Percentiles rank a stretch among this genome's conserved stretches.
Evolutionary conservation across 345 rosid species (phyloP).

Genomic region (Pistacia vera): DNA sequence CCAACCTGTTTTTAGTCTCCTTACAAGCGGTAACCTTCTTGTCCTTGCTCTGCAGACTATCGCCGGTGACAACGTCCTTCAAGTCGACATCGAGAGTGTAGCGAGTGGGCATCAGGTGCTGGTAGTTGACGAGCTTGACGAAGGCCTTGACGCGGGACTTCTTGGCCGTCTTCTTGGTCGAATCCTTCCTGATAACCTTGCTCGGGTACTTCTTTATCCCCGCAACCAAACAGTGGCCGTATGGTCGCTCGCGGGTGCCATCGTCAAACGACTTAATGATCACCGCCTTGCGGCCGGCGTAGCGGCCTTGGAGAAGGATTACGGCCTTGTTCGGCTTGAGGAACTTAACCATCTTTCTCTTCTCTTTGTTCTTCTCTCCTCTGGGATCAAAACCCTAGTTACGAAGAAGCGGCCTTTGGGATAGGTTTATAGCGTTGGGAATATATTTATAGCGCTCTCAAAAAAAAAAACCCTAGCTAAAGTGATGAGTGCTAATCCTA

Average conservation of each 20-base stretch:
- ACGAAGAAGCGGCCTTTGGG: neutral
- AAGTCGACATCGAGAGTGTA: slow-evolving; percentile 65
- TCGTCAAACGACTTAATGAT: slow-evolving; percentile 50
- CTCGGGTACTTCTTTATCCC: slow-evolving; percentile 58
- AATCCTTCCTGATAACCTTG: slow-evolving; percentile 58
- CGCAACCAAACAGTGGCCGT: slow-evolving; percentile 63
- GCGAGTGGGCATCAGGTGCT: slow-evolving; percentile 65
- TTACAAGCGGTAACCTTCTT: slow-evolving; percentile 52
- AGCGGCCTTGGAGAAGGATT: slow-evolving; percentile 60
- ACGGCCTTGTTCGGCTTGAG: slow-evolving; percentile 60
- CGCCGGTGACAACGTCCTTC: slow-evolving; percentile 51
- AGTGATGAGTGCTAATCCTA: neutral
- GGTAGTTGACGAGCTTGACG: slow-evolving; percentile 57
- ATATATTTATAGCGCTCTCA: neutral
- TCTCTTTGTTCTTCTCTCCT: neutral
- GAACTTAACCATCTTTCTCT: slow-evolving; percentile 51
- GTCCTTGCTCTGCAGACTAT: slow-evolving; percentile 43
- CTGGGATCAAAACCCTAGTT: neutral
- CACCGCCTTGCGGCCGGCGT: slow-evolving; percentile 58
- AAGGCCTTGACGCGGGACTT: slow-evolving; percentile 55
- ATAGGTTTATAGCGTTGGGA: too few species aligned
- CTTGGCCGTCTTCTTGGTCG: slow-evolving; percentile 63
- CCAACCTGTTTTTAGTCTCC: slow-evolving; percentile 55
- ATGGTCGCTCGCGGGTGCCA: slow-evolving; percentile 43
- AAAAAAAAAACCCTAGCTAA: neutral